Base-by-base conservation (phyloP, 2,329 filamentous ascomycete species). In the Stagonosporopsis rhizophila region DNA sequence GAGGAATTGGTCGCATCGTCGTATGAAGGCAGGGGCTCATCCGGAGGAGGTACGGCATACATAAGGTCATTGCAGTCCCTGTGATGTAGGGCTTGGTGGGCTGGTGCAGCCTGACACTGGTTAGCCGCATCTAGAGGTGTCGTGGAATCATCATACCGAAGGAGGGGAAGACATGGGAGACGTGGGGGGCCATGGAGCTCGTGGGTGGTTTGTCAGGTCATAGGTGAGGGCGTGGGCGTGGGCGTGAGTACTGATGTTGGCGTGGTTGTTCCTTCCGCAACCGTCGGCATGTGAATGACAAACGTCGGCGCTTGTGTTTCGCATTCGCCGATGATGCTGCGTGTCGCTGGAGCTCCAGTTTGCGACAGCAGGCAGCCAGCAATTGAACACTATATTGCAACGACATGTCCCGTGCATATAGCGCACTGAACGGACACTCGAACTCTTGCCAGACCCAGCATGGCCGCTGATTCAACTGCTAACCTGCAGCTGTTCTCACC, bases 401-500 rank as follows among this genome's bases (percentile, higher is more conserved):
- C 67, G 74, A 68, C 62, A 75, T 75, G 72, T 73, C 59, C 68
- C 45, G 56, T 49, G 62, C 48, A 45, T 56, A 51, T 45, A 51
- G 59, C 56, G 56, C 52, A 20, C 57, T 56, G 49, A 48, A 50
- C 61, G 52, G 61, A 67, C 59, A 60, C 44, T 28, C 44, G 32
- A 59, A 42, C 37, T 54, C 49, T 59, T 59, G 61, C 58, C 49
- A 60, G 54, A 64, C 60, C 56, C 71, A 75, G 62, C 64, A 77
- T 77, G 75, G 73, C 74, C 56, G 71, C 69, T 74, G 75, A 77
- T 69, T 56, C 68, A 9, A 48, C 71, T 66, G 65, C 69, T 60
- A 74, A 70, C 52, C 59, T 72, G 64, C 72, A 73, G 64, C 49
- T 73, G 50, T 71, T 72, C 61, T 95, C 92, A 61, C 92, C 92